Evolutionary conservation across 2,329 filamentous ascomycete species (phyloP).

Genomic region (Pseudogymnoascus pannorum): DNA sequence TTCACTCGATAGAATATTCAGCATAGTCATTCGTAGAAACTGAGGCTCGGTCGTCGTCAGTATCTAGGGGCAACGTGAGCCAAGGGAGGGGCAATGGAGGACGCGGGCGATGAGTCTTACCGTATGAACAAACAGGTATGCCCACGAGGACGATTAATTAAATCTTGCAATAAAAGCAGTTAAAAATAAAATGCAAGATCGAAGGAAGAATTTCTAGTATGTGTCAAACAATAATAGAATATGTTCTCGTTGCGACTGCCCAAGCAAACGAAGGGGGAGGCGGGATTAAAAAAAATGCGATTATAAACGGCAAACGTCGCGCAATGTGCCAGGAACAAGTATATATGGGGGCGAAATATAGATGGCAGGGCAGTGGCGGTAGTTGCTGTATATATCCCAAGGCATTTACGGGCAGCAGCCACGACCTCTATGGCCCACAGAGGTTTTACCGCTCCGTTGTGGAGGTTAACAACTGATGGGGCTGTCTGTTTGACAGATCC

Average conservation of each 20-base stretch:
- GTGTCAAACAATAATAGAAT: slow-evolving; percentile 21
- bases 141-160: slow-evolving; percentile 22
- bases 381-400: slow-evolving; percentile 1
- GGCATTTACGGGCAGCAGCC: not conserved
- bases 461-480: slow-evolving; percentile 3
- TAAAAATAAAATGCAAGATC: slow-evolving; percentile 19
- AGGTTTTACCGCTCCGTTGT: not conserved
- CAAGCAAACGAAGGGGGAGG: slow-evolving; percentile 10
- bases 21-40: slow-evolving; percentile 22
- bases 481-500: slow-evolving; percentile 6
- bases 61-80: slow-evolving; percentile 6
- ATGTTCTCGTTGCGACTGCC: not conserved
- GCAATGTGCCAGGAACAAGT: not conserved
- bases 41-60: slow-evolving; percentile 11
- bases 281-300: slow-evolving; percentile 9
- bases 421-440: not conserved
- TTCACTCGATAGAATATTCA: slow-evolving; percentile 21
- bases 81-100: slow-evolving; percentile 14
- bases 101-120: slow-evolving; percentile 10
- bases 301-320: not conserved
- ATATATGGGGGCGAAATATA: slow-evolving; percentile 4
- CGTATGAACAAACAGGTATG: slow-evolving; percentile 14
- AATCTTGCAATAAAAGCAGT: slow-evolving; percentile 15
- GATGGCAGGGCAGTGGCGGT: slow-evolving; percentile 6
- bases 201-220: slow-evolving; percentile 18